Evolutionary conservation across 2,329 filamentous ascomycete species (phyloP), one percentile per base, ranked within the genome.

Genomic region (Sporothrix inflata): DNA sequence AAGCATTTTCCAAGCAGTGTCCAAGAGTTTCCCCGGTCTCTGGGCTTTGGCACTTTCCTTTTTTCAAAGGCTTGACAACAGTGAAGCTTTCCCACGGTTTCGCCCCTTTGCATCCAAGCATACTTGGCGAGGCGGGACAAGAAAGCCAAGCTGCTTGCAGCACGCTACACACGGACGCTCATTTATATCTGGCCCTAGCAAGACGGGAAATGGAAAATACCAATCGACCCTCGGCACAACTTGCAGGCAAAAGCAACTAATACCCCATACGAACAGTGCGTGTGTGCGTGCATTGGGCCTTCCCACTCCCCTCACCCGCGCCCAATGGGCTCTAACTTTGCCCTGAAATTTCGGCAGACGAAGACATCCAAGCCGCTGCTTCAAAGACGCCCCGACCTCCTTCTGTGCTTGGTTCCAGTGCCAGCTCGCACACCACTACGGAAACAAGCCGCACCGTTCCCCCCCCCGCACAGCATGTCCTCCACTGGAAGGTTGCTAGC

Each of bases 151-250:
- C 53, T 57, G 27, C 24, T 14, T 14, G 27, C 27, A 11, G 51
- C 53, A 57, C 16, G 34, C 51, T 14, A n/a, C 55, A 38, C 30
- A 61, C 57, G 19, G 34, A 61, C 57, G 19, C 57, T 40, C 16
- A 12, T 61, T n/a, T 40, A 60, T 55, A 4, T 60, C 30, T 38
- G 30, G 16, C 55, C 34, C 55, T n/a, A 55, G 53, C 53, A 30
- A 40, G 30, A 55, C 57, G 57, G 57, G 16, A 61, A 61, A n/a
- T 40, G 34, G 57, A 61, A 61, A 61, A 61, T 40, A 61, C 3
- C 30, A 57, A 30, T 61, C 19, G 57, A 61, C 19, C 30, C 16
- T 21, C 30, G 57, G 57, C 30, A 61, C 19, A 21, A 40, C 30
- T 40, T n/a, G 7, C 34, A 61, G 27, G 19, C 8, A 40, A n/a